These are phyloP conservation scores for Malassezia restricta DNA, from an alignment of 1,284 basidiomycete genomes.

Conservation along the genomic window DNA sequence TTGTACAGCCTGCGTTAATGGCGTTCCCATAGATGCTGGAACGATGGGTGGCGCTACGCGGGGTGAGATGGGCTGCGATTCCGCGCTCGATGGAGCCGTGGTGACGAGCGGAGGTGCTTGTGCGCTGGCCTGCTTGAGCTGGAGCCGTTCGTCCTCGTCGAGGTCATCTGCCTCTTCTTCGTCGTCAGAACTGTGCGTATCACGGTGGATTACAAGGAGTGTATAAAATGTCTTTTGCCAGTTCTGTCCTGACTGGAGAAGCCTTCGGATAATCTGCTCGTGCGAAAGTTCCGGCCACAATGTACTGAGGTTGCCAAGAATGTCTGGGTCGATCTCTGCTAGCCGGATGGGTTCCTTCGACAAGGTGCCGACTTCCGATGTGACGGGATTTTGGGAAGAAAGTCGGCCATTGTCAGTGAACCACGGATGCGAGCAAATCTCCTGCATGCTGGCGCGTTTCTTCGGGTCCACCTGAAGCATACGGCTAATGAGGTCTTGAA, in stretches of 20 bases:
- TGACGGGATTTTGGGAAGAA: conserved; percentile 34
- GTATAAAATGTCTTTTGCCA: conserved; percentile 46
- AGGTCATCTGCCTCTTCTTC: conserved; percentile 26
- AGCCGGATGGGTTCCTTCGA: conserved; percentile 46
- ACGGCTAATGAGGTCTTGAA: conserved; percentile 66
- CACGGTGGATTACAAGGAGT: conserved; percentile 38
- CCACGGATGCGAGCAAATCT: conserved; percentile 80
- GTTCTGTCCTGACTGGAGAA: conserved; percentile 28
- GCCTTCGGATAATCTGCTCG: conserved; percentile 26
- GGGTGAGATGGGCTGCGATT: not conserved
- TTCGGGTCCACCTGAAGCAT: conserved; percentile 80
- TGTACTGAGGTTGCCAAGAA: conserved; percentile 77
- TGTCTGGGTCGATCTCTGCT: conserved; percentile 64
- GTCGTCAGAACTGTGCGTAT: conserved; percentile 40
- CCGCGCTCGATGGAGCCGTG: not conserved
- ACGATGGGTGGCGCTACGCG: not conserved
- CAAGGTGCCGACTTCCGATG: conserved; percentile 25
- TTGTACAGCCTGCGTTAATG: not conserved
- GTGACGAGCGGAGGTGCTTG: not conserved
- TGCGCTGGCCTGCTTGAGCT: conserved; percentile 8
- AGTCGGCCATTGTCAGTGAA: conserved; percentile 56
- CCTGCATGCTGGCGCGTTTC: conserved; percentile 72
- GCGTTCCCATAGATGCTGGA: not conserved
- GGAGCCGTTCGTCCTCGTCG: conserved; percentile 16
- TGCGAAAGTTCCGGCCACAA: conserved; percentile 57